Base-by-base conservation (phyloP, 306 rosid genomes). In the Ceratonia siliqua region DNA sequence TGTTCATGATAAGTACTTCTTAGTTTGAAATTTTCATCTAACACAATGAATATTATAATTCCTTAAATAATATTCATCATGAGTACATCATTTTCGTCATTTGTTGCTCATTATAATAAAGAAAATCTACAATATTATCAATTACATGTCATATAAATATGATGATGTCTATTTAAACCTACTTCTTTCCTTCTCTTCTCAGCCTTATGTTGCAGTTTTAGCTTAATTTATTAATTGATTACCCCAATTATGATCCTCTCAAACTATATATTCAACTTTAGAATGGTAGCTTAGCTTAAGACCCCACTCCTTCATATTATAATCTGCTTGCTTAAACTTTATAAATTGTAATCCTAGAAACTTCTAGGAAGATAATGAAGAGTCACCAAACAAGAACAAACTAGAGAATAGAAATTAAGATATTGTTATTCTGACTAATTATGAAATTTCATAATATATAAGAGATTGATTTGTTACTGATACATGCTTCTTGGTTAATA, bases 61-160 rank as follows among this genome's bases (percentile, higher is more conserved):
- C 41, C 13, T 66, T 73, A 30, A 62, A 43, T 57, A n/a, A n/a
- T n/a, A n/a, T n/a, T 17, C 73, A 74, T 78, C 78, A 63, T 81
- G 63, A 56, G 68, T 55, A 50, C 62, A 81, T 81, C 42, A 81
- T 73, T 69, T 42, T 7, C 38, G 78, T 70, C 73, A 74, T 78
- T 69, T 8, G 32, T 54, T 45, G 64, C 35, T 36, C 62, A 49
- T 69, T 22, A 66, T 85, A 46, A 74, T 33, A 21, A 35, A n/a
- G n/a, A 27, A 57, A 62, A 46, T 27, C 39, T 32, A 8, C 7
- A 12, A 45, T 38, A 30, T 27, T 20, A 9, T 61, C 20, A 27
- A 35, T 43, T 15, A 21, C 35, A 59, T 28, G 77, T 53, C 46
- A 56, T 21, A 58, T 58, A 42, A 11, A 9, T 64, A 73, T 73